Conservation (phyloP, 192 early-diverging fungal genomes). For the Powellomyces hirtus region DNA sequence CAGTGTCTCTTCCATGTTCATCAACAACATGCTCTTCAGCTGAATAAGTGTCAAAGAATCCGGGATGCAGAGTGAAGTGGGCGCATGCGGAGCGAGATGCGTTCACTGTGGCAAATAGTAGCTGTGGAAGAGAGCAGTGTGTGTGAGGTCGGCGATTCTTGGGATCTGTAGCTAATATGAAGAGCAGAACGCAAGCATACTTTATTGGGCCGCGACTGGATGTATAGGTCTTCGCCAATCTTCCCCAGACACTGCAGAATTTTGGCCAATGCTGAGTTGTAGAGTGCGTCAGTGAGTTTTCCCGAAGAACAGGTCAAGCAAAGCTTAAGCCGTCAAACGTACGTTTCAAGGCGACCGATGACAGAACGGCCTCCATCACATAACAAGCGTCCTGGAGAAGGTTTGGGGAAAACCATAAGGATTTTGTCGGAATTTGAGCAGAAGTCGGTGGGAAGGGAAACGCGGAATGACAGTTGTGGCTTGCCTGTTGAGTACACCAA, state of each 20-base stretch:
- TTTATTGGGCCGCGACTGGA: conserved; percentile 54
- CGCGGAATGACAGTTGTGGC: no score
- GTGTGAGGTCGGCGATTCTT: background rate
- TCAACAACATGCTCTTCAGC: conserved; percentile 16
- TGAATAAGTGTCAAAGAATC: conserved; percentile 67
- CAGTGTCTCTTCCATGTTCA: conserved; percentile 16
- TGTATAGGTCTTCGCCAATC: conserved; percentile 62
- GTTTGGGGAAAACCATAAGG: no score
- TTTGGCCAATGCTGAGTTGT: conserved; percentile 55
- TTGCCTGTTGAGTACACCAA: no score
- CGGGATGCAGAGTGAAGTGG: conserved; percentile 50
- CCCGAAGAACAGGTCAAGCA: no score
- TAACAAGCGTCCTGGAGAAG: no score
- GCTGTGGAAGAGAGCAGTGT: conserved; percentile 3
- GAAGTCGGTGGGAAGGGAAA: no score
- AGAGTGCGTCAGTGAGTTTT: no score
- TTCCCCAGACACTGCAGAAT: conserved; percentile 59
- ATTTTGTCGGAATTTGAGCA: no score
- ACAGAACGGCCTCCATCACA: no score
- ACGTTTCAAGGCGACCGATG: no score
- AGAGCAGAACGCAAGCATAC: conserved; percentile 13
- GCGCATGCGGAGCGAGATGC: conserved; percentile 66
- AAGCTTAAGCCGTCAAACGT: no score
- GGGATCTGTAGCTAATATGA: background rate
- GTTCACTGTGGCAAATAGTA: conserved; percentile 60